Conservation (phyloP, 2,329 filamentous ascomycete species). For the Elsinoe fawcettii region DNA sequence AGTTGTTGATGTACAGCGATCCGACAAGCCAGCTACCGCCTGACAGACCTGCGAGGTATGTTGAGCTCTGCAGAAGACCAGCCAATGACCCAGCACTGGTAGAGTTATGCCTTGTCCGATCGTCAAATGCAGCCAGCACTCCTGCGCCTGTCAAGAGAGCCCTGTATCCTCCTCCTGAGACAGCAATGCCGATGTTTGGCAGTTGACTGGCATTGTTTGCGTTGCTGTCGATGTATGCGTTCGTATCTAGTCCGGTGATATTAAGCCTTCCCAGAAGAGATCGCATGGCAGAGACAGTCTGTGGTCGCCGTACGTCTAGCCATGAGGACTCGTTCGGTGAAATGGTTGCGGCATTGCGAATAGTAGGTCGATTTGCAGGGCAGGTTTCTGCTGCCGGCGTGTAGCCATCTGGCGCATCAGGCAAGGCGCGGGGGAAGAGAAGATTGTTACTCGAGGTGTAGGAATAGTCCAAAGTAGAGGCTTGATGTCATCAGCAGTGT, state of each 20-base stretch:
- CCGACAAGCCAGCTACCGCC: conserved; percentile 80
- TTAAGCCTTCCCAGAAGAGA: conserved; percentile 63
- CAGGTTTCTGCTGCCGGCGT: conserved; percentile 61
- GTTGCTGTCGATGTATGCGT: conserved; percentile 58
- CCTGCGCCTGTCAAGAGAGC: conserved; percentile 81
- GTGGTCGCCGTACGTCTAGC: conserved; percentile 62
- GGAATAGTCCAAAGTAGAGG: conserved; percentile 8
- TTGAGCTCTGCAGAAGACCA: conserved; percentile 71
- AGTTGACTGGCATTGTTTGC: conserved; percentile 49
- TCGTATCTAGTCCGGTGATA: conserved; percentile 72
- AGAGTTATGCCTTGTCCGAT: conserved; percentile 52
- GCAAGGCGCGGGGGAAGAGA: conserved; percentile 29
- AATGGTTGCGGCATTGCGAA: conserved; percentile 56
- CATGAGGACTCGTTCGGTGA: conserved; percentile 66
- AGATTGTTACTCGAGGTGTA: not conserved
- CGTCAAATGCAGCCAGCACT: conserved; percentile 70
- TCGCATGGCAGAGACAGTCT: conserved; percentile 67
- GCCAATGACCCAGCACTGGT: conserved; percentile 62
- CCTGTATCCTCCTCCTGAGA: conserved; percentile 78
- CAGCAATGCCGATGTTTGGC: conserved; percentile 66
- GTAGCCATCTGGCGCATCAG: conserved; percentile 60
- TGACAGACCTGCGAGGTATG: conserved; percentile 72
- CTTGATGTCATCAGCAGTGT: not conserved
- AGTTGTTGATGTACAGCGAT: conserved; percentile 72
- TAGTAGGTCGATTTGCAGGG: conserved; percentile 58